Percentiles rank a stretch among this genome's conserved stretches.
These are phyloP conservation scores for Myrica gale DNA, from an alignment of 306 rosid genomes.

Conservation along the genomic window DNA sequence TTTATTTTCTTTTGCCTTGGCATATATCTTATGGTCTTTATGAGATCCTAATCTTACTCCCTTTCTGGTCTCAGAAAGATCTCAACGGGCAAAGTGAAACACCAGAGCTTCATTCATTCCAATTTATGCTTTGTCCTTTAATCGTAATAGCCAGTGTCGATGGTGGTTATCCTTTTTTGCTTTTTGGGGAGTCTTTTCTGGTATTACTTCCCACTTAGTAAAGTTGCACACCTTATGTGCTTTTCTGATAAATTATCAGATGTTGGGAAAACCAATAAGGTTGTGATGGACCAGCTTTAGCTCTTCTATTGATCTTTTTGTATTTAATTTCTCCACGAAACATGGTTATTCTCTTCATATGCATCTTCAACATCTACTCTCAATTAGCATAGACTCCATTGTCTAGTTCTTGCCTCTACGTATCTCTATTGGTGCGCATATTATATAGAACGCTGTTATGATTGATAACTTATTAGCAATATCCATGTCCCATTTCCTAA, in stretches of 20 bases:
- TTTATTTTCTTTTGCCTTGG: constrained; percentile 1
- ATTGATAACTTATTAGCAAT: background rate
- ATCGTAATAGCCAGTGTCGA: background rate
- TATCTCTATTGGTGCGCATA: background rate
- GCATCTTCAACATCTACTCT: background rate
- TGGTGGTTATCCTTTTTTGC: background rate
- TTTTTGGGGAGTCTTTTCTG: background rate
- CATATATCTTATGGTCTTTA: background rate
- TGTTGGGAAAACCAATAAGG: background rate
- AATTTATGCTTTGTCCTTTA: background rate
- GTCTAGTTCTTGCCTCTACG: background rate
- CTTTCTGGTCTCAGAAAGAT: background rate
- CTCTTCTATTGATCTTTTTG: background rate
- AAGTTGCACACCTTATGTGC: background rate
- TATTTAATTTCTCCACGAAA: background rate
- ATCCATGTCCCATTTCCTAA: background rate
- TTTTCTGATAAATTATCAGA: background rate
- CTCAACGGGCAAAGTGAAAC: background rate
- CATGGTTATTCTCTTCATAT: background rate
- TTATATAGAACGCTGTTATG: background rate
- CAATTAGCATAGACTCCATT: background rate
- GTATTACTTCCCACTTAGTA: background rate
- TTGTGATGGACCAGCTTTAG: background rate
- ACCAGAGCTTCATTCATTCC: background rate
- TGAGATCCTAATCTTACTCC: background rate